A percentile compares a stretch with the other conserved stretches of the same genome.
These are phyloP conservation scores for Sisymbrium irio DNA, from an alignment of 345 rosid species.

Conservation along the genomic window DNA sequence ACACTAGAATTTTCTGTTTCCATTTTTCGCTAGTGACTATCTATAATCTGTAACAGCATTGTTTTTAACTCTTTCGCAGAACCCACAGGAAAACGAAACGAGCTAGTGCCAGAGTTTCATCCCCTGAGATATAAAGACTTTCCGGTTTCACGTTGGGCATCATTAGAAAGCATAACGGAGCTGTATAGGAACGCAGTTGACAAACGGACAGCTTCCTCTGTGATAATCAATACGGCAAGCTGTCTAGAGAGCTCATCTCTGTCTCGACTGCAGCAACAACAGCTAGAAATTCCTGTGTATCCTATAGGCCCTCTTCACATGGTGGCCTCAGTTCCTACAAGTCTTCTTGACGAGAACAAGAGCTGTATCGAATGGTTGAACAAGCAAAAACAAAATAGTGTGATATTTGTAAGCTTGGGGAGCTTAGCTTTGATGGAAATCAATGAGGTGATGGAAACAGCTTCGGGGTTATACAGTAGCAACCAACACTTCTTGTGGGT, in stretches of 20 bases:
- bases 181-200: slow-evolving; percentile 2
- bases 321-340: slow-evolving; percentile 15
- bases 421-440: slow-evolving; percentile 33
- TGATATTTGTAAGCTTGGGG: slow-evolving; percentile 57
- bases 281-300: slow-evolving; percentile 9
- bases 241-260: slow-evolving; percentile 29
- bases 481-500: slow-evolving; percentile 33
- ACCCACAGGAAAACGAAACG: not conserved
- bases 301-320: slow-evolving; percentile 37
- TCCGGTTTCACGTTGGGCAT: not conserved
- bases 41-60: not conserved
- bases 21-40: not conserved
- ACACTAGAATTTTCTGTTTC: not conserved
- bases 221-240: slow-evolving; percentile 29
- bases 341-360: slow-evolving; percentile 27
- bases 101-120: slow-evolving; percentile 20
- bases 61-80: not conserved
- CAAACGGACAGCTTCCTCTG: slow-evolving; percentile 16
- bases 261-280: not conserved
- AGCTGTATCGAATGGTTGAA: slow-evolving; percentile 52
- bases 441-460: slow-evolving; percentile 21
- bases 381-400: slow-evolving; percentile 32
- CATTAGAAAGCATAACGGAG: slow-evolving; percentile 4
- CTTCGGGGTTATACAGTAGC: slow-evolving; percentile 19
- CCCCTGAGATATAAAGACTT: slow-evolving; percentile 29